Conservation (phyloP, 305 asterid species). For the Petunia hybrid region DNA sequence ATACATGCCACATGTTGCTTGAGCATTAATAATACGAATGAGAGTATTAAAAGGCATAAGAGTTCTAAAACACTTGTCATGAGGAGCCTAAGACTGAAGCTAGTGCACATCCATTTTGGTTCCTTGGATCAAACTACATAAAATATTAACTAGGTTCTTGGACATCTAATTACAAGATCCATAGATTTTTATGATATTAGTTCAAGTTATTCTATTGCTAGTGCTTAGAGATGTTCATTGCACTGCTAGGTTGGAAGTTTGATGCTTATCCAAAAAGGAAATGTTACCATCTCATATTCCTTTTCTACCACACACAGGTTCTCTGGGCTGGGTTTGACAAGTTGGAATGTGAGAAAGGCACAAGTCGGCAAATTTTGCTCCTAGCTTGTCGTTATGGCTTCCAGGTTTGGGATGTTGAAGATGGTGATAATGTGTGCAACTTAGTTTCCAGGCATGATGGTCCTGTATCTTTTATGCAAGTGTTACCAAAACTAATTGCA, state of each 20-base stretch:
- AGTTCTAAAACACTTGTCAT: not conserved
- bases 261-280: not conserved
- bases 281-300: conserved; percentile 26
- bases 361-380: conserved; percentile 58
- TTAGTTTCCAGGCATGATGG: conserved; percentile 92
- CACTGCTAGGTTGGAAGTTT: not conserved
- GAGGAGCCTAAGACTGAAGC: not conserved
- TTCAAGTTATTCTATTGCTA: not conserved
- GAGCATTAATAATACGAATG: not conserved
- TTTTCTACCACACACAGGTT: conserved; percentile 56
- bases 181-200: not conserved
- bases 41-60: not conserved
- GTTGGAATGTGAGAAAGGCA: conserved; percentile 58
- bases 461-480: conserved; percentile 84
- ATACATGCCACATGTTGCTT: not conserved
- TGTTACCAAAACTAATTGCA: conserved; percentile 55
- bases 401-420: conserved; percentile 98
- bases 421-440: conserved; percentile 73
- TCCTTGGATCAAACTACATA: not conserved
- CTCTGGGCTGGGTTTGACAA: conserved; percentile 92
- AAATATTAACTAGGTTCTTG: not conserved
- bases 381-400: conserved; percentile 81
- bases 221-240: conserved; percentile 23
- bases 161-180: not conserved
- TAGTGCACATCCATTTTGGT: not conserved